These are phyloP conservation scores for Nepenthes gracilis DNA, from an alignment of 148 eudicot species.

Conservation along the genomic window DNA sequence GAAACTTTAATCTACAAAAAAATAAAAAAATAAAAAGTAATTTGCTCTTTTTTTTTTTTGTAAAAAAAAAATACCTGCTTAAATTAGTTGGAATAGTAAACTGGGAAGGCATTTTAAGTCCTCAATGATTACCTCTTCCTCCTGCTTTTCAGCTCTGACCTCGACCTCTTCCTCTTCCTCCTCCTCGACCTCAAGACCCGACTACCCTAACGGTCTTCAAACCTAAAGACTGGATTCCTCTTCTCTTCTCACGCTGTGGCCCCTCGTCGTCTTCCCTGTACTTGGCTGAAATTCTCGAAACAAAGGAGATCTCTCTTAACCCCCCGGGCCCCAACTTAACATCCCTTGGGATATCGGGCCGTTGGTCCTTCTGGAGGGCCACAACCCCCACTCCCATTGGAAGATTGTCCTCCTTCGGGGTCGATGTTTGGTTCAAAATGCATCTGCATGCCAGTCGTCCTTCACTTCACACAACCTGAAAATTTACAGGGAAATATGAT, in stretches of 20 bases:
- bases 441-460: constrained; percentile 90
- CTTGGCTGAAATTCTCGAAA: constrained; percentile 45
- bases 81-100: too few relatives aligned
- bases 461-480: constrained; percentile 78
- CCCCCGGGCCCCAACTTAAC: constrained; percentile 82
- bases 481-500: not conserved
- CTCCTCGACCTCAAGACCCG: constrained; percentile 38
- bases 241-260: constrained; percentile 34
- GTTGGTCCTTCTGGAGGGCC: constrained; percentile 23
- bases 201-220: constrained; percentile 36
- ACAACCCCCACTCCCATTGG: constrained; percentile 73
- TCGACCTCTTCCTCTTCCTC: constrained; percentile 33
- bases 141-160: constrained; percentile 9
- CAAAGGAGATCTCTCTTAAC: constrained; percentile 77
- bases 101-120: too few relatives aligned
- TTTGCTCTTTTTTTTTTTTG: too few relatives aligned
- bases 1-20: too few relatives aligned
- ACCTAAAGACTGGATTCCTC: constrained; percentile 73
- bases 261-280: constrained; percentile 63
- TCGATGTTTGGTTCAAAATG: constrained; percentile 47
- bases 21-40: too few relatives aligned
- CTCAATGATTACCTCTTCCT: too few relatives aligned
- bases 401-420: constrained; percentile 71
- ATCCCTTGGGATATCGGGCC: constrained; percentile 11
- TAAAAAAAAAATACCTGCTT: too few relatives aligned